A percentile compares a stretch with the other conserved stretches of the same genome.
Conservation (phyloP, 768 basidiomycete genomes). For the Termitomyces heimii region DNA sequence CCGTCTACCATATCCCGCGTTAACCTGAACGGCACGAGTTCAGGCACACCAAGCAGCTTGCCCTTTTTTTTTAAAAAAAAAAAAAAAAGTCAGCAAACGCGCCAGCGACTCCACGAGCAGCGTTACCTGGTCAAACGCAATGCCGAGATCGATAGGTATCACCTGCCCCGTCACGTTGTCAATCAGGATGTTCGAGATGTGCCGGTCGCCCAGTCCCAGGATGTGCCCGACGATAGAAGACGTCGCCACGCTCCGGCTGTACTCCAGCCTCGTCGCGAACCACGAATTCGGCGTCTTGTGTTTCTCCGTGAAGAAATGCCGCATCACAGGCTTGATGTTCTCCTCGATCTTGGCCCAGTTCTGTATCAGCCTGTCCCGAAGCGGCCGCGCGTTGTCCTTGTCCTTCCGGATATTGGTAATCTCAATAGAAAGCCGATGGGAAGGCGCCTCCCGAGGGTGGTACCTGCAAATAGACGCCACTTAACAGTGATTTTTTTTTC, state of each 20-base stretch:
- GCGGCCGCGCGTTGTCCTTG: background rate
- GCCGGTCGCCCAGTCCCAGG: constrained; percentile 89
- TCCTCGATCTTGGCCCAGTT: constrained; percentile 31
- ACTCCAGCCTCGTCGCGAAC: constrained; percentile 88
- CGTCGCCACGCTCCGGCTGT: constrained; percentile 88
- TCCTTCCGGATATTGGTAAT: constrained; percentile 27
- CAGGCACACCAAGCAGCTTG: constrained; percentile 69
- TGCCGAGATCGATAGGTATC: constrained; percentile 94
- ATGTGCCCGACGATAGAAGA: constrained; percentile 93
- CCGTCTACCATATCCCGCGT: constrained; percentile 94
- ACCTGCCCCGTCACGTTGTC: constrained; percentile 81
- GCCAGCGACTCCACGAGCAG: background rate
- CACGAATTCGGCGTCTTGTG: constrained; percentile 86
- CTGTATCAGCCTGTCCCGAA: background rate
- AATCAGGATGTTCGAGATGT: constrained; percentile 87
- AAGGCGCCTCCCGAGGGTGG: constrained; percentile 45
- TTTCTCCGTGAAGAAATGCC: constrained; percentile 89
- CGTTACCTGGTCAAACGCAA: constrained; percentile 88
- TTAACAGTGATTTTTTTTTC: no score
- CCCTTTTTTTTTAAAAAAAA: no score
- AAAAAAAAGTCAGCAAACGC: background rate
- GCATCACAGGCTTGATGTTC: constrained; percentile 77
- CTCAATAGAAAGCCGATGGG: constrained; percentile 19
- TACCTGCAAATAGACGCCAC: constrained; percentile 41
- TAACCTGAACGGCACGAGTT: constrained; percentile 91